A percentile compares a stretch with the other conserved stretches of the same genome.
phyloP scores from a whole-genome alignment of 2,329 filamentous ascomycete species.

The Diplodia seriata region DNA sequence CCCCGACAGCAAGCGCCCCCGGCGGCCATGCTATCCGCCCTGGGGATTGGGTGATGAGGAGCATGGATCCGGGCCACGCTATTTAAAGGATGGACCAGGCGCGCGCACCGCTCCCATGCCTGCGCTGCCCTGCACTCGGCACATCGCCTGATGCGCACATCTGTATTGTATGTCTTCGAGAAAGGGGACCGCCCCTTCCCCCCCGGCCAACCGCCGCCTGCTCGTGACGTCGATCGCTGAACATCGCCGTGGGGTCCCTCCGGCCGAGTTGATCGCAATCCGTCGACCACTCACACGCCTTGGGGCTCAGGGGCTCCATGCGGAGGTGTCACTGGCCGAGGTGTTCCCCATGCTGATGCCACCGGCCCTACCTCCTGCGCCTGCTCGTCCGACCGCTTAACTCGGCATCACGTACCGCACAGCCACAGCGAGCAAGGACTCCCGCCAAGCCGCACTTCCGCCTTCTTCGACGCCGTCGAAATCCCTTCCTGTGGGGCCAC shows the following conservation, averaged over 20 bases:
- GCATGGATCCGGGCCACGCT: slow-evolving; percentile 21
- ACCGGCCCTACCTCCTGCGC: too few species aligned
- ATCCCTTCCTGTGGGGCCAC: slow-evolving; percentile 4
- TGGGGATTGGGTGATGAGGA: slow-evolving; percentile 14
- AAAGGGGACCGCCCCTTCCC: neutral
- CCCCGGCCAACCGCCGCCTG: neutral
- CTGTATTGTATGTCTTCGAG: neutral
- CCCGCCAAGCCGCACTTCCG: slow-evolving; percentile 5
- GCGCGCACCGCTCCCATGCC: neutral
- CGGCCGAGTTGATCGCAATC: slow-evolving; percentile 27
- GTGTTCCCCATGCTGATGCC: neutral
- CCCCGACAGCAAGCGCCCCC: slow-evolving; percentile 14
- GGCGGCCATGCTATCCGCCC: slow-evolving; percentile 11
- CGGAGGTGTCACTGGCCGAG: neutral
- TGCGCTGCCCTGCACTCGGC: slow-evolving; percentile 5
- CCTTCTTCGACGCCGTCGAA: slow-evolving; percentile 13
- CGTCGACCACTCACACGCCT: neutral
- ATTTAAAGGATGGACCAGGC: slow-evolving; percentile 18
- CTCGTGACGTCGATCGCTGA: slow-evolving; percentile 21
- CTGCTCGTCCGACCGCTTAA: neutral
- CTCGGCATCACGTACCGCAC: slow-evolving; percentile 12
- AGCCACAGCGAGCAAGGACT: slow-evolving; percentile 12
- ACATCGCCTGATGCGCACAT: neutral
- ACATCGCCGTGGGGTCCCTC: neutral
- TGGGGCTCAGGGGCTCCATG: slow-evolving; percentile 16